Evolutionary conservation across 1,139 yeast species (phyloP), one percentile per base, ranked within the genome.

Genomic region (Magnusiomyces magnusii): DNA sequence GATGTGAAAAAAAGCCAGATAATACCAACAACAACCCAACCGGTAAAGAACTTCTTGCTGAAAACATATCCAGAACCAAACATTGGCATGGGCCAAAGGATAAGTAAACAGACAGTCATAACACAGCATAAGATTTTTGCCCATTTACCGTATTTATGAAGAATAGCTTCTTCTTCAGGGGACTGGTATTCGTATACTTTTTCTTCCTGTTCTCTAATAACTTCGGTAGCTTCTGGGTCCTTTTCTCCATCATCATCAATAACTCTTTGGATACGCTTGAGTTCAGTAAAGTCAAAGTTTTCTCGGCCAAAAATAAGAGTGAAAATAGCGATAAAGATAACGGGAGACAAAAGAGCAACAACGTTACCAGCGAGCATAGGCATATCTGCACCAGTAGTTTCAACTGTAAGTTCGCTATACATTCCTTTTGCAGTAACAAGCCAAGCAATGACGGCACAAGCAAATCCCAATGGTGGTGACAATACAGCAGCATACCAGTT

Each of bases 351-450:
- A 62, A 91, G 75, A 0, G 97, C 93, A 57, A 88, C 90, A 53
- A 88, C 83, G 69, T 89, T 90, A 60, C 97, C 97, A 2, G 87
- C 84, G 63, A 89, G 78, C 95, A 88, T 88, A 36, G 96, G 86
- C 69, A 86, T 80, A 70, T 88, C 93, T 64, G 80, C 80, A 63
- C 90, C 89, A 25, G 95, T 82, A 54, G 84, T 85, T 50, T 74
- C 81, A 55, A 87, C 84, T 39, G 80, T 82, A 58, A 81, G 70
- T 55, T 73, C 72, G 28, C 74, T 75, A 34, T 68, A 73, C 52
- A 71, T 69, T 17, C 72, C 71, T 58, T 73, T 69, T 27, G 80
- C 73, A 17, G 76, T 68, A 2, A 77, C 80, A 36, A 80, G 69
- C 85, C 85, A 81, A 50, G 80, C 72, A 9, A 71, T 75, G 51